Conservation (phyloP, 2,329 filamentous ascomycete species). For the Mycocentrospora acerina region DNA sequence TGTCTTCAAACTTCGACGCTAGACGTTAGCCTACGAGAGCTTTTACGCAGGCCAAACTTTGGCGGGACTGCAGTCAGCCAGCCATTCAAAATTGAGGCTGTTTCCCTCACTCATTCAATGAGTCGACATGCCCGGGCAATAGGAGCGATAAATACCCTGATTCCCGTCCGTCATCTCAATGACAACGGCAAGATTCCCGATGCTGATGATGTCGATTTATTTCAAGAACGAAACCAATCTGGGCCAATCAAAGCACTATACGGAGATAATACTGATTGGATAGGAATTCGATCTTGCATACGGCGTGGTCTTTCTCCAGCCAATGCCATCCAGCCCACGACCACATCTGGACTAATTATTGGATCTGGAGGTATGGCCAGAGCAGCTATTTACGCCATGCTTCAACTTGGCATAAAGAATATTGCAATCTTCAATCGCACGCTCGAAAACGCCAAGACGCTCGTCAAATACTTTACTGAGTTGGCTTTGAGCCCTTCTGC, state of each 20-base stretch:
- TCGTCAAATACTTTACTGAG: constrained; percentile 68
- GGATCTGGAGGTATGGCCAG: constrained; percentile 72
- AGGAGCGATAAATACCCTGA: constrained; percentile 73
- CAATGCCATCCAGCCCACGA: constrained; percentile 55
- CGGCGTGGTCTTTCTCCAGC: constrained; percentile 71
- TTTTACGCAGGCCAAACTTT: constrained; percentile 66
- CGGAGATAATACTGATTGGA: constrained; percentile 80
- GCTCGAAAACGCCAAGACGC: constrained; percentile 60
- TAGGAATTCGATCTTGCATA: constrained; percentile 73
- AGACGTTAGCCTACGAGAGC: constrained; percentile 56
- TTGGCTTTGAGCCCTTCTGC: constrained; percentile 35
- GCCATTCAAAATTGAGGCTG: constrained; percentile 72
- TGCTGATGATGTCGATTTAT: constrained; percentile 54
- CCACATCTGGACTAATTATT: constrained; percentile 55
- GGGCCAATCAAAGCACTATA: constrained; percentile 69
- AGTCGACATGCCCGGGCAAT: constrained; percentile 73
- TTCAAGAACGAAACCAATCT: constrained; percentile 60
- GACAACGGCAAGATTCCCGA: constrained; percentile 59
- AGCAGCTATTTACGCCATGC: constrained; percentile 74
- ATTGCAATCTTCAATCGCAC: constrained; percentile 76
- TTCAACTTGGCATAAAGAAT: constrained; percentile 75
- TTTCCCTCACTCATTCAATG: constrained; percentile 63
- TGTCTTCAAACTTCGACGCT: constrained; percentile 63
- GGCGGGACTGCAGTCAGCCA: constrained; percentile 71
- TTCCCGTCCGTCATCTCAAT: constrained; percentile 65